Evolutionary conservation across 768 basidiomycete genomes (phyloP), one percentile per base, ranked within the genome.

Genomic region (Suillus sp.): DNA sequence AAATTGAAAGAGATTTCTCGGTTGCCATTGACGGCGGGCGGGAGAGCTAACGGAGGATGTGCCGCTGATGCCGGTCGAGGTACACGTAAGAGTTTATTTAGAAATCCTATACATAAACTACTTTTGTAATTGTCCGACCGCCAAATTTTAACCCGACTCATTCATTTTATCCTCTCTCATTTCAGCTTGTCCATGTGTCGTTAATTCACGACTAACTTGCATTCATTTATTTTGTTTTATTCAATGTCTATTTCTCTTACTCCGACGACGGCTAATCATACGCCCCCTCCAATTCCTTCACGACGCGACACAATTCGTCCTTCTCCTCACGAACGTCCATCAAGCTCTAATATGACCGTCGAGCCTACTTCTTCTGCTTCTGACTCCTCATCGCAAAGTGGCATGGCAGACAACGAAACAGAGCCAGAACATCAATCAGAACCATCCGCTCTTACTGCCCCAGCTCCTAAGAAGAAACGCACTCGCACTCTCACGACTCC

Each of bases 401-500:
- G 80, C 22, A 76, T 84, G 79, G 84, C 84, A 9, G 88, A 89
- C 72, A 86, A 79, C 59, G 87, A 87, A 67, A 82, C 79, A 65
- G 83, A 84, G 61, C 75, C 77, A 38, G 81, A 77, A 45, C 80
- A 80, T 40, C 77, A 74, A 37, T 74, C 80, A 30, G 80, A 80
- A 66, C 71, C 69, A 60, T 74, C 72, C 62, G 72, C 76, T 20
- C 75, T 76, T 3, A 58, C 79, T 22, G 71, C 73, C 32, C 70
- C 78, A 34, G 73, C 73, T 45, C 73, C 65, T 13, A 85, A 85
- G 65, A 76, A 78, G 65, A 92, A 92, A 82, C 91, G 91, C 76
- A 93, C 92, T 70, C 84, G 93, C 61, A 95, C 93, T 35, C 79
- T 95, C 62, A 95, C 93, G 45, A 95, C 93, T 10, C 91, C 93